Conservation (phyloP, 805 yeast species). For the Pichia eremophila region DNA sequence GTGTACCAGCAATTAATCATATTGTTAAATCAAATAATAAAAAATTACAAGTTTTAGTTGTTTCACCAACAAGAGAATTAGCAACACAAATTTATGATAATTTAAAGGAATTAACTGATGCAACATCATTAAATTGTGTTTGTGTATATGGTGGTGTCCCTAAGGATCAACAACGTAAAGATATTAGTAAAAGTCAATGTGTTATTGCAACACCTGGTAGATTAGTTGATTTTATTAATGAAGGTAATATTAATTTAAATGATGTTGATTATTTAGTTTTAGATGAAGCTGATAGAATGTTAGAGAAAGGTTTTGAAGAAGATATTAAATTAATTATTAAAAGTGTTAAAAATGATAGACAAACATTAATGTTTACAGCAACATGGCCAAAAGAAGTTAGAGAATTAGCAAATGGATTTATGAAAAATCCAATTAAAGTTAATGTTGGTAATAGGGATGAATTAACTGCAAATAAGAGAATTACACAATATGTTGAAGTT, state of each 20-base stretch:
- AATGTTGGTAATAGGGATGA: conserved; percentile 94
- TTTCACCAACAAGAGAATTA: conserved; percentile 95
- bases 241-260: conserved; percentile 67
- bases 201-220: conserved; percentile 99
- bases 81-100: conserved; percentile 92
- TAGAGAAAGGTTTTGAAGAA: conserved; percentile 96
- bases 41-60: conserved; percentile 67
- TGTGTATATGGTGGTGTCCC: conserved; percentile 97
- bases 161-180: conserved; percentile 79
- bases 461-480: conserved; percentile 87
- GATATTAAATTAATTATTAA: conserved; percentile 79
- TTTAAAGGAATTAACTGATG: conserved; percentile 53
- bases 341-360: conserved; percentile 51
- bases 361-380: conserved; percentile 98
- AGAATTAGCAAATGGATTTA: conserved; percentile 76
- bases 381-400: conserved; percentile 99
- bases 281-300: conserved; percentile 98
- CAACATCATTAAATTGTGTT: conserved; percentile 57
- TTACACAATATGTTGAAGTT: conserved; percentile 89
- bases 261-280: conserved; percentile 70
- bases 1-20: conserved; percentile 89
- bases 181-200: conserved; percentile 57
- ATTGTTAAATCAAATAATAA: conserved; percentile 36
- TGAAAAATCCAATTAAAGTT: conserved; percentile 80
- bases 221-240: conserved; percentile 79